These are phyloP conservation scores for Penicillium herquei DNA, from an alignment of 495 filamentous ascomycete species.

Conservation along the genomic window DNA sequence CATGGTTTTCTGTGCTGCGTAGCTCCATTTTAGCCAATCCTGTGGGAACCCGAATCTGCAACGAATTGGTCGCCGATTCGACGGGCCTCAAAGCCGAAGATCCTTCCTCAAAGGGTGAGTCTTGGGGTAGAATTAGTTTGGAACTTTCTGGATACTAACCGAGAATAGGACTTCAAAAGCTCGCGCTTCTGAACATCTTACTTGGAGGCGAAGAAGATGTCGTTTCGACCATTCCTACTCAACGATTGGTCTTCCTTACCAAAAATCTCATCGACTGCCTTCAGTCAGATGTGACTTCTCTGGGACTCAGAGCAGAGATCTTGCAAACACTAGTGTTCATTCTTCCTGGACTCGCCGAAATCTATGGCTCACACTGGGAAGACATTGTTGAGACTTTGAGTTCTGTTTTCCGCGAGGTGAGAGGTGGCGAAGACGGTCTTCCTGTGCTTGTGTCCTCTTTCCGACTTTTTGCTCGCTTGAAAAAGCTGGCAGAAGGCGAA, in stretches of 20 bases:
- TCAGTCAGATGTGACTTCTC: conserved; percentile 45
- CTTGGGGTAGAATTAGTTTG: neutral
- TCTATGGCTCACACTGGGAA: conserved; percentile 87
- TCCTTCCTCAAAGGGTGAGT: conserved; percentile 40
- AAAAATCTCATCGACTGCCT: conserved; percentile 74
- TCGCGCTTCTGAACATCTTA: conserved; percentile 59
- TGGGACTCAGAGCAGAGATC: conserved; percentile 48
- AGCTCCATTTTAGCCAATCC: conserved; percentile 35
- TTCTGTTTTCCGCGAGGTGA: conserved; percentile 50
- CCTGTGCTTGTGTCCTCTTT: conserved; percentile 68
- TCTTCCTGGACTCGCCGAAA: conserved; percentile 66
- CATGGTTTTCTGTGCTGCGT: conserved; percentile 37
- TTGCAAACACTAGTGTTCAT: conserved; percentile 63
- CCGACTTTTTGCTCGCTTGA: conserved; percentile 63
- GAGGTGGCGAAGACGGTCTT: conserved; percentile 46
- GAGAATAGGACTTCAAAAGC: conserved; percentile 45
- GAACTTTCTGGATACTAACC: conserved; percentile 15
- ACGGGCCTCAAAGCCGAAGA: conserved; percentile 50
- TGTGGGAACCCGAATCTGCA: conserved; percentile 48
- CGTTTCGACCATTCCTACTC: conserved; percentile 63
- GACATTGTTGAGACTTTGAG: conserved; percentile 58
- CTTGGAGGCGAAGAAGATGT: conserved; percentile 51
- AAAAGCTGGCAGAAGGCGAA: conserved; percentile 52
- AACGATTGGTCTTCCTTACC: conserved; percentile 77
- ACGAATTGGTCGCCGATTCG: conserved; percentile 59